Percentiles rank a stretch among this genome's conserved stretches.
phyloP scores from a whole-genome alignment of 1,139 yeast species.

The Komagataea norvegica region DNA sequence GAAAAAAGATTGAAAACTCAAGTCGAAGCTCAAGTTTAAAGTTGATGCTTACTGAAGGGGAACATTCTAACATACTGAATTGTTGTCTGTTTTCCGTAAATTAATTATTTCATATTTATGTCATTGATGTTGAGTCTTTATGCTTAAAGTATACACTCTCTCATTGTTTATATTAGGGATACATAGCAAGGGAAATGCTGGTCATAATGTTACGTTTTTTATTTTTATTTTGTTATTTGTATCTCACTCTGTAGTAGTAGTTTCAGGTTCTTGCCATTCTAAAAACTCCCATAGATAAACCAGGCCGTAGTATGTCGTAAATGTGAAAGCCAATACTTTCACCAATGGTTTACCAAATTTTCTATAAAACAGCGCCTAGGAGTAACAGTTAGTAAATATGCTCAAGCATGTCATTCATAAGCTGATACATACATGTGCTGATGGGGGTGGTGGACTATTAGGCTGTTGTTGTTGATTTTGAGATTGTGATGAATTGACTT shows the following conservation, averaged over 20 bases:
- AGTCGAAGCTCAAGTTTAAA: conserved; percentile 6
- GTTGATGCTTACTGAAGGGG: not conserved
- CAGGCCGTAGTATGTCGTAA: conserved; percentile 40
- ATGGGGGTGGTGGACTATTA: conserved; percentile 1
- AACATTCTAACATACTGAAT: conserved; percentile 9
- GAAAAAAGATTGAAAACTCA: conserved; percentile 38
- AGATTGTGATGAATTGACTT: not conserved
- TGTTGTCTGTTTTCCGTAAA: conserved; percentile 6
- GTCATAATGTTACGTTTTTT: conserved; percentile 12
- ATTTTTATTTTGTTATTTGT: not conserved
- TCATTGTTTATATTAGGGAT: conserved; percentile 3
- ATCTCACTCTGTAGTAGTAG: no score
- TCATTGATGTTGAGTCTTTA: not conserved
- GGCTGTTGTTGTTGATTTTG: conserved; percentile 2
- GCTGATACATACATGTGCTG: conserved; percentile 13
- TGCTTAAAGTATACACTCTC: not conserved
- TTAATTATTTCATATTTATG: not conserved
- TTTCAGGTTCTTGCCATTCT: conserved; percentile 25
- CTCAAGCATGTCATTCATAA: no score
- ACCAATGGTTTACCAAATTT: conserved; percentile 39
- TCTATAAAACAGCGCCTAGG: conserved; percentile 36
- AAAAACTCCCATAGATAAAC: conserved; percentile 37
- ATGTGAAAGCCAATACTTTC: conserved; percentile 37
- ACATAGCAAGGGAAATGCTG: conserved; percentile 25
- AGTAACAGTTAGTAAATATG: no score